phyloP scores from a whole-genome alignment of 108 stramenopile genomes.

The Nannochloropsis granulata region DNA sequence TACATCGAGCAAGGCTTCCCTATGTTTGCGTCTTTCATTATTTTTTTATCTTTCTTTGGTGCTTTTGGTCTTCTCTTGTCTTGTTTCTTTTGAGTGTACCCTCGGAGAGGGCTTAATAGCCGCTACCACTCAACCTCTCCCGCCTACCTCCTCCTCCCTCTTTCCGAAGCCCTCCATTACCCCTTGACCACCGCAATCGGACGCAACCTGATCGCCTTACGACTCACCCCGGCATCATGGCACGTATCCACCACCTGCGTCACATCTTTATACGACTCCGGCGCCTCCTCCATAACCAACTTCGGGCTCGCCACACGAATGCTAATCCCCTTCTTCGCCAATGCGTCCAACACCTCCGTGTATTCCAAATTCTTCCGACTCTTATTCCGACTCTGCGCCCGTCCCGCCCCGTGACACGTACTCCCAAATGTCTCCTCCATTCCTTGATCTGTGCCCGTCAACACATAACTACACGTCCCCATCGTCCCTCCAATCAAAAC shows the following conservation, averaged over 20 bases:
- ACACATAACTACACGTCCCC: constrained; percentile 58
- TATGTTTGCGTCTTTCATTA: too few relatives aligned
- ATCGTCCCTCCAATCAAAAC: constrained; percentile 69
- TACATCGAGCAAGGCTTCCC: too few relatives aligned
- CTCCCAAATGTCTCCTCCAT: constrained; percentile 67
- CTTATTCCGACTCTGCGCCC: constrained; percentile 56
- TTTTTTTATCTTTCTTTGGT: too few relatives aligned
- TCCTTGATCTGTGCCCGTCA: constrained; percentile 57
- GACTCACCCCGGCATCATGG: constrained; percentile 56
- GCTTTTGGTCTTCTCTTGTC: too few relatives aligned
- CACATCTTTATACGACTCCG: constrained; percentile 43
- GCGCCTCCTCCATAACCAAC: constrained; percentile 65
- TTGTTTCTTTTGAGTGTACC: too few relatives aligned
- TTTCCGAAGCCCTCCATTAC: constrained; percentile 27
- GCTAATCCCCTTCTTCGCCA: constrained; percentile 50
- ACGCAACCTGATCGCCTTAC: constrained; percentile 56
- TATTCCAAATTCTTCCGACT: constrained; percentile 48
- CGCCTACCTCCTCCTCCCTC: not conserved
- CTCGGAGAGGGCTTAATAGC: too few relatives aligned
- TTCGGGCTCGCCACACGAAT: constrained; percentile 74
- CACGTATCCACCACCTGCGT: constrained; percentile 63
- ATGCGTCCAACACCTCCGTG: constrained; percentile 43
- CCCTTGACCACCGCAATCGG: constrained; percentile 71
- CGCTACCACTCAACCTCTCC: too few relatives aligned
- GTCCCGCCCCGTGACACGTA: constrained; percentile 71